Percentiles rank a stretch among this genome's conserved stretches.
Conservation (phyloP, 2,329 filamentous ascomycete genomes). For the Penicillium sp. region DNA sequence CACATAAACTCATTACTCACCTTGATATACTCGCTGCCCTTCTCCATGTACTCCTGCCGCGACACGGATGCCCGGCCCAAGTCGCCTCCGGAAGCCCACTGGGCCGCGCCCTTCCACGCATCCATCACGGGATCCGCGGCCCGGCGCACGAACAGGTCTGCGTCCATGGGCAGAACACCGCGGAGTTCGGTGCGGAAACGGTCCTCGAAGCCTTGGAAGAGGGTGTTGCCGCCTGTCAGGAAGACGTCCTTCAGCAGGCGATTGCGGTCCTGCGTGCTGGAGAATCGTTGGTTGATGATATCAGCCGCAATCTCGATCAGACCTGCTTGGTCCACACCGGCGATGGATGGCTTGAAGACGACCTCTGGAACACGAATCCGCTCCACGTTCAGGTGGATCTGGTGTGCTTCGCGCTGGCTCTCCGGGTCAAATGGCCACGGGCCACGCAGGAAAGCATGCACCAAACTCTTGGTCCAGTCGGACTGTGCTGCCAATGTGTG, state of each 20-base stretch:
- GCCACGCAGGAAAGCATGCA: constrained; percentile 87
- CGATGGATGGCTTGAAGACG: constrained; percentile 87
- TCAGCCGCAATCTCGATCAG: constrained; percentile 89
- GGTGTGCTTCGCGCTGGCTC: constrained; percentile 75
- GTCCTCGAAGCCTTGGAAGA: constrained; percentile 85
- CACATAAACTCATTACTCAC: constrained; percentile 36
- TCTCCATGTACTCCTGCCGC: constrained; percentile 82
- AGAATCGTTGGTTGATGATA: constrained; percentile 80
- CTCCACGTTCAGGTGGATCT: constrained; percentile 95
- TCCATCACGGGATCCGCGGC: constrained; percentile 78
- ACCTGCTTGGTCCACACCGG: constrained; percentile 88
- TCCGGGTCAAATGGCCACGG: constrained; percentile 81
- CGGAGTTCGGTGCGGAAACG: constrained; percentile 70
- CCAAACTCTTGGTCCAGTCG: constrained; percentile 88
- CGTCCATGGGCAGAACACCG: constrained; percentile 67
- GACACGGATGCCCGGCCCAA: constrained; percentile 68
- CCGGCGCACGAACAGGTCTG: constrained; percentile 66
- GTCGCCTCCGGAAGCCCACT: constrained; percentile 65
- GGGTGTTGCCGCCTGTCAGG: constrained; percentile 86
- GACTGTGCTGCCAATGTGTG: constrained; percentile 87
- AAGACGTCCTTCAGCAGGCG: constrained; percentile 83
- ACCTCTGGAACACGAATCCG: constrained; percentile 92
- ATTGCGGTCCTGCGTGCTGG: constrained; percentile 56
- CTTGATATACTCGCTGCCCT: constrained; percentile 92
- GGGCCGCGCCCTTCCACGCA: constrained; percentile 89